Conservation (phyloP, 1,284 basidiomycete genomes). For the Ganoderma resinaceum region DNA sequence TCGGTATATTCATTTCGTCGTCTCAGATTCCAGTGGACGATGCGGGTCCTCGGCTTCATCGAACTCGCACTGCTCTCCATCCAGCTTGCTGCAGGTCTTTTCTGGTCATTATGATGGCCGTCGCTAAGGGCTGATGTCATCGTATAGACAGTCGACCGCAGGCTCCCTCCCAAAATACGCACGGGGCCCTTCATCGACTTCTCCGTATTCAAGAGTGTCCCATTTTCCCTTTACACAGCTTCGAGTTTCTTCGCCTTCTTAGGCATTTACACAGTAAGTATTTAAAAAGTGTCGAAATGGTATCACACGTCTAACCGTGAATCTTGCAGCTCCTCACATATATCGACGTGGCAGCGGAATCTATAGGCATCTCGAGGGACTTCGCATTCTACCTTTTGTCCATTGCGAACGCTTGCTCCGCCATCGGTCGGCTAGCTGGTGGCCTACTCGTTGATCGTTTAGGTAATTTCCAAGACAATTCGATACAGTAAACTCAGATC, state of each 20-base stretch:
- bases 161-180: slow-evolving; percentile 56
- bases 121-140: slow-evolving; percentile 31
- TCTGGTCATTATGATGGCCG: slow-evolving; percentile 28
- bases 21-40: slow-evolving; percentile 64
- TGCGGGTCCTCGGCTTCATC: slow-evolving; percentile 66
- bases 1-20: background rate
- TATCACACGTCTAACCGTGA: background rate
- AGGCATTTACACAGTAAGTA: slow-evolving; percentile 60
- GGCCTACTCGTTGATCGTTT: slow-evolving; percentile 50
- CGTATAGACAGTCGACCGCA: slow-evolving; percentile 51
- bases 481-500: too few relatives aligned
- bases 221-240: slow-evolving; percentile 52
- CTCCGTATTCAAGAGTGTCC: slow-evolving; percentile 52
- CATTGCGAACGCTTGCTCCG: slow-evolving; percentile 53
- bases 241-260: slow-evolving; percentile 57
- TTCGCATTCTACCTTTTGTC: slow-evolving; percentile 55
- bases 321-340: slow-evolving; percentile 52
- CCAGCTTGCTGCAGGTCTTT: slow-evolving; percentile 46
- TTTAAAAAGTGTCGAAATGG: background rate
- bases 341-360: slow-evolving; percentile 50
- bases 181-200: slow-evolving; percentile 59
- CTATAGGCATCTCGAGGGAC: slow-evolving; percentile 43
- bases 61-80: slow-evolving; percentile 49
- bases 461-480: slow-evolving; percentile 36
- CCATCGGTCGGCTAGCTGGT: slow-evolving; percentile 47